Conservation (phyloP, 768 basidiomycete genomes). For the Pleurotus salmoneostramineus region DNA sequence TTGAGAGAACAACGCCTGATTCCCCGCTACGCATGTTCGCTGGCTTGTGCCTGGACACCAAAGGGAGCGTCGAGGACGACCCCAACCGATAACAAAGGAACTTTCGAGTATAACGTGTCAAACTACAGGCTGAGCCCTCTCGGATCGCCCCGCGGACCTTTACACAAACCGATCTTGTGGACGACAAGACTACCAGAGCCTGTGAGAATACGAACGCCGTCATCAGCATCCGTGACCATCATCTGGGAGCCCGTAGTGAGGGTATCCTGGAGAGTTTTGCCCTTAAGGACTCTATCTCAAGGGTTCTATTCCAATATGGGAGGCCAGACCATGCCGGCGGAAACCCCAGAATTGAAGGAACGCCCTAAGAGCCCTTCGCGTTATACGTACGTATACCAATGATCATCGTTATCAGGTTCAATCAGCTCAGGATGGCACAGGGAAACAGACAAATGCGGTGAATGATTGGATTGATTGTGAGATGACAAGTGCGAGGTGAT, state of each 20-base stretch:
- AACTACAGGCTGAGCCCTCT: neutral
- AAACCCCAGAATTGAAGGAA: neutral
- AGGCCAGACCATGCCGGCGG: neutral
- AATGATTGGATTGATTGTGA: slow-evolving; percentile 3
- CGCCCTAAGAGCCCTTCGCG: neutral
- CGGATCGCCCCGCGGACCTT: neutral
- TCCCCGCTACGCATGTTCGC: too few species aligned
- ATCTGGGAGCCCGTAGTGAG: neutral
- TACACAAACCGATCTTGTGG: neutral
- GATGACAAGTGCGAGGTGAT: slow-evolving; percentile 14
- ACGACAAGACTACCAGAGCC: neutral
- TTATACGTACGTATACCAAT: neutral
- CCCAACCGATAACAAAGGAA: neutral
- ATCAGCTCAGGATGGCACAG: neutral
- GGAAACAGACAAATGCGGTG: neutral
- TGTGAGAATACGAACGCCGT: neutral
- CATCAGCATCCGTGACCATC: neutral
- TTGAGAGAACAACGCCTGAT: neutral
- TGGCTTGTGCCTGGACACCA: neutral
- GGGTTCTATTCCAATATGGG: neutral
- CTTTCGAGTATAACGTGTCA: neutral
- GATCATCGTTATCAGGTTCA: neutral
- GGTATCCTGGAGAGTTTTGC: neutral
- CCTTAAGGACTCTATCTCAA: neutral
- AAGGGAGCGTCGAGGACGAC: neutral